These are phyloP conservation scores for Backusella sp. DNA, from an alignment of 192 early-diverging fungal genomes.

Conservation along the genomic window DNA sequence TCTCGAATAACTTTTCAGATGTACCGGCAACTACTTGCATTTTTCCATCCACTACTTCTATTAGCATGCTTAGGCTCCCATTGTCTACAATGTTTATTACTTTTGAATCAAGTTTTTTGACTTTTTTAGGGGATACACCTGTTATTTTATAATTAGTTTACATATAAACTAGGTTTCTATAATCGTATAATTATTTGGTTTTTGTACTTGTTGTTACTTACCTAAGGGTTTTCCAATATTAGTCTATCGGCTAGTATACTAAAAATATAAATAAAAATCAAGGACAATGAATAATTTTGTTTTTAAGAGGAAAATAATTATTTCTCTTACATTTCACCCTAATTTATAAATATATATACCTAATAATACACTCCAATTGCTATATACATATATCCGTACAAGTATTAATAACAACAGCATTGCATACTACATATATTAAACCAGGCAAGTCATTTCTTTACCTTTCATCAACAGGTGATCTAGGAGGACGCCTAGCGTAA, in stretches of 20 bases:
- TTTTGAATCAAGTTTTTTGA: constrained; percentile 3
- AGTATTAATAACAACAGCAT: not conserved
- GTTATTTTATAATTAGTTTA: not conserved
- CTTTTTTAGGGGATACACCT: not conserved
- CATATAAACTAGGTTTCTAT: not conserved
- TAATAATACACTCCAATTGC: not conserved
- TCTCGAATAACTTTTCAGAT: constrained; percentile 57
- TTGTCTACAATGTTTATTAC: constrained; percentile 51
- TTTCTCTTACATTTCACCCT: not conserved
- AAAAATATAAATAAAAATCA: not conserved
- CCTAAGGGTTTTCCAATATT: not conserved
- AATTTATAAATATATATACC: constrained; percentile 10
- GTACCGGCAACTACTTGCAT: constrained; percentile 60
- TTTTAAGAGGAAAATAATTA: not conserved
- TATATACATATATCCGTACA: not conserved
- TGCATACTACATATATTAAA: not conserved
- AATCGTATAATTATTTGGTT: not conserved
- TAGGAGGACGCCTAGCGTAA: not conserved
- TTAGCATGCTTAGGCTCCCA: constrained; percentile 52
- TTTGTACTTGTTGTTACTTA: not conserved
- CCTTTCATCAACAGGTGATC: not conserved
- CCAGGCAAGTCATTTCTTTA: not conserved
- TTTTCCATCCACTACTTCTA: constrained; percentile 53
- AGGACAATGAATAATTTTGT: not conserved
- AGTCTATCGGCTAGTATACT: not conserved